Percentiles rank a stretch among this genome's conserved stretches.
These are phyloP conservation scores for Teratosphaeriaceae sp. DNA, from an alignment of 2,329 filamentous ascomycete genomes.

Conservation along the genomic window DNA sequence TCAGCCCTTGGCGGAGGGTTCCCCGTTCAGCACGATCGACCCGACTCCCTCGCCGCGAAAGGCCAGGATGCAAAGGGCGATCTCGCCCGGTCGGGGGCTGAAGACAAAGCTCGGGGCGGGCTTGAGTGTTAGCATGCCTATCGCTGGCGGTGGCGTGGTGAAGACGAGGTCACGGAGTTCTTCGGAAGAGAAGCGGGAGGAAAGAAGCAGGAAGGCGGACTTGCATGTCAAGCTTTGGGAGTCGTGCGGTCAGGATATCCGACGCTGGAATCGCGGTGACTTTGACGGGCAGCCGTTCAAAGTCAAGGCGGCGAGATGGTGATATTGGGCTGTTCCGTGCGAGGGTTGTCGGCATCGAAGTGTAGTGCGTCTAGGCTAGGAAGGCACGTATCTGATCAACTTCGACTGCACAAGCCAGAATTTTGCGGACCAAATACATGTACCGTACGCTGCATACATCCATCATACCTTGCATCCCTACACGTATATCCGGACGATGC, in stretches of 20 bases:
- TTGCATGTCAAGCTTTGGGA: slow-evolving; percentile 26
- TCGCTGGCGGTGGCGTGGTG: slow-evolving; percentile 5
- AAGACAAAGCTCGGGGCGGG: slow-evolving; percentile 5
- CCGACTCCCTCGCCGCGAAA: slow-evolving; percentile 21
- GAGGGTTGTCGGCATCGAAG: not conserved
- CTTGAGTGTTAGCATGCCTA: slow-evolving; percentile 3
- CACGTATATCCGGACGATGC: too few species aligned
- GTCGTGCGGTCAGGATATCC: slow-evolving; percentile 26
- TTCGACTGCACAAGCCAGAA: too few species aligned
- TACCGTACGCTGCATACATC: too few species aligned
- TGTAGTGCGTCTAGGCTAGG: not conserved
- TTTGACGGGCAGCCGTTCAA: slow-evolving; percentile 25
- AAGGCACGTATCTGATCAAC: too few species aligned
- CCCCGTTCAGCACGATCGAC: slow-evolving; percentile 14
- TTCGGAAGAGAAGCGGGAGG: slow-evolving; percentile 12
- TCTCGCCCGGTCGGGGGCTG: not conserved
- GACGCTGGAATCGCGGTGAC: slow-evolving; percentile 29
- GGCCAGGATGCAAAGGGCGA: slow-evolving; percentile 6
- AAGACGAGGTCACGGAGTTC: slow-evolving; percentile 14
- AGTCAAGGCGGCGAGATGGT: slow-evolving; percentile 28
- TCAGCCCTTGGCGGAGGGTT: slow-evolving; percentile 20
- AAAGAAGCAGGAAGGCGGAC: slow-evolving; percentile 11
- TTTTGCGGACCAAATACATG: too few species aligned
- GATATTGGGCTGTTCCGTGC: not conserved
- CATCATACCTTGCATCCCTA: too few species aligned